Conservation (phyloP, 352 stramenopile species). For the Discostella stelligera region DNA sequence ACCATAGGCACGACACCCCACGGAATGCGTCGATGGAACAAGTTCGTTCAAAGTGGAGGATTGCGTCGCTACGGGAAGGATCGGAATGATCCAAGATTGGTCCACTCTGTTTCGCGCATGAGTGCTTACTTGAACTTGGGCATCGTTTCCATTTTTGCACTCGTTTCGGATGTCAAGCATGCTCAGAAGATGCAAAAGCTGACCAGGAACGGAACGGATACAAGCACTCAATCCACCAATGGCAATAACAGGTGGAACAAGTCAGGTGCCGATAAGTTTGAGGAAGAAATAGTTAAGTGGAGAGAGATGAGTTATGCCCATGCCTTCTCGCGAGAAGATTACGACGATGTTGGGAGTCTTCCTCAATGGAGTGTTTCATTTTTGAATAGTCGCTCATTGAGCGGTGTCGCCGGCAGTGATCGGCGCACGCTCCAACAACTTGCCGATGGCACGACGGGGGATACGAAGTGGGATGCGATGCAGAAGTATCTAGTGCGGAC, state of each 20-base stretch:
- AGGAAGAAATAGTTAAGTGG: constrained; percentile 72
- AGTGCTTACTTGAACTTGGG: constrained; percentile 72
- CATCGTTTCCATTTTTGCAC: constrained; percentile 60
- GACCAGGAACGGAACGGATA: constrained; percentile 7
- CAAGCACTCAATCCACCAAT: neutral
- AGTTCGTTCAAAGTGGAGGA: constrained; percentile 41
- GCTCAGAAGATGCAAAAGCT: constrained; percentile 4
- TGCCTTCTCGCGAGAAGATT: constrained; percentile 48
- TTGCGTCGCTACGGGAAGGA: constrained; percentile 57
- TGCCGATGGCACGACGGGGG: constrained; percentile 28
- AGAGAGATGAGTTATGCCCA: constrained; percentile 64
- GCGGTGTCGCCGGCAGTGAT: neutral
- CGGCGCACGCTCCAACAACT: constrained; percentile 30
- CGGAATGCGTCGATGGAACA: constrained; percentile 53
- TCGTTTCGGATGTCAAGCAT: constrained; percentile 53
- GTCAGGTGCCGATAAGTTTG: constrained; percentile 53
- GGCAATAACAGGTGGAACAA: neutral
- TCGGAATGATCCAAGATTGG: constrained; percentile 54
- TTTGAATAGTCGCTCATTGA: constrained; percentile 22
- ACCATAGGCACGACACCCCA: constrained; percentile 52
- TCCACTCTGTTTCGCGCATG: constrained; percentile 57
- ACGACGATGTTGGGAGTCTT: constrained; percentile 40
- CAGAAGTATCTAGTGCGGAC: constrained; percentile 69
- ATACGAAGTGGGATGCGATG: constrained; percentile 69
- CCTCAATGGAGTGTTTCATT: constrained; percentile 53